Evolutionary conservation across 495 filamentous ascomycete genomes (phyloP).

Genomic region (Aspergillus hancockii): DNA sequence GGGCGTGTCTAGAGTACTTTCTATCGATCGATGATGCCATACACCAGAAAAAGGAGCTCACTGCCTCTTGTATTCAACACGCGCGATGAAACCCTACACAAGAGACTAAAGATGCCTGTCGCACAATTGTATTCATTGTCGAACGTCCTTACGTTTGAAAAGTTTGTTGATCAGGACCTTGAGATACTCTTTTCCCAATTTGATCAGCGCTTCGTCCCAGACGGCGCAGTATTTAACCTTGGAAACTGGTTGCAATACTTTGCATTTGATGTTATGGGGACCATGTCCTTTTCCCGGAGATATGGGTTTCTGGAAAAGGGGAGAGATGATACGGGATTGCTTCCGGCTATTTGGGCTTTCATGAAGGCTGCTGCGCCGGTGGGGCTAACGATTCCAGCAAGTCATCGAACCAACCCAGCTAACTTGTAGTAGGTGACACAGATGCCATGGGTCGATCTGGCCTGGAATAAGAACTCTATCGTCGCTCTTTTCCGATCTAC

Average conservation of each 20-base stretch:
- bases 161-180: conserved; percentile 30
- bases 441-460: conserved; percentile 39
- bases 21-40: conserved; percentile 3
- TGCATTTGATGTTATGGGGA: conserved; percentile 45
- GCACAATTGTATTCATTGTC: conserved; percentile 38
- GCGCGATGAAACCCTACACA: conserved; percentile 39
- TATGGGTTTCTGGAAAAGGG: conserved; percentile 41
- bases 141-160: conserved; percentile 33
- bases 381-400: neutral
- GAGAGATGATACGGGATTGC: conserved; percentile 33
- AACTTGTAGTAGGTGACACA: conserved; percentile 28
- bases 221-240: conserved; percentile 25
- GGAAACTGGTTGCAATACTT: conserved; percentile 45
- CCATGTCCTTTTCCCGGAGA: conserved; percentile 35
- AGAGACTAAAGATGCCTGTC: conserved; percentile 37
- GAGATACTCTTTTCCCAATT: conserved; percentile 33
- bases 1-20: neutral
- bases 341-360: conserved; percentile 25
- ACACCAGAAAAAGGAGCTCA: conserved; percentile 16
- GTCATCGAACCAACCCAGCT: conserved; percentile 4
- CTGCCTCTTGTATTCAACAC: conserved; percentile 35
- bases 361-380: conserved; percentile 30
- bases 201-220: conserved; percentile 28
- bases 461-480: conserved; percentile 28
- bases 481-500: conserved; percentile 1